Base-by-base conservation (phyloP, 345 rosid species). In the Salix viminalis region DNA sequence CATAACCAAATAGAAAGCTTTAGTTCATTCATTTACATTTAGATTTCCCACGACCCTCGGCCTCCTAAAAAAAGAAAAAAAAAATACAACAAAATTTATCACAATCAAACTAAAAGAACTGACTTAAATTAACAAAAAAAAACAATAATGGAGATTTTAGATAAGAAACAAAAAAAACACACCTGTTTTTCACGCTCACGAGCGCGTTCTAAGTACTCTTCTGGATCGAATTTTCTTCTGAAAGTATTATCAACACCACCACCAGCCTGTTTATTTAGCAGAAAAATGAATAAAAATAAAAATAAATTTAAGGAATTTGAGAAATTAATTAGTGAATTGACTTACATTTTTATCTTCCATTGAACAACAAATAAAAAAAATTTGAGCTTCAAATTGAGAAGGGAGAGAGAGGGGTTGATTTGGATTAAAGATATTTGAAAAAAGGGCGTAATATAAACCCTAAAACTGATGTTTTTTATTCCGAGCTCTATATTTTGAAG, bases 101-200 rank as follows among this genome's bases (percentile, higher is more conserved):
- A 39, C 5, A 76, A 66, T 69, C 1, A 4, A 42, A 36, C 36
- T 32, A 32, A 19, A 66, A 72, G 48, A 72, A 42, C 16, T 23
- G 0, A 4, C 7, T 5, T 24, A 44, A 58, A 12, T 19, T 1
- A 16, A n/a, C n/a, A n/a, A 11, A n/a, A 11, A 7, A 46, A 16
- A 16, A 50, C 1, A 32, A 73, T 11, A 1, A 44, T 2, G n/a
- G 28, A 15, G 70, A 67, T 2, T 54, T 14, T 10, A n/a, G 6
- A 28, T 11, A 66, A 42, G 18, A 6, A 66, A 5, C 19, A 67
- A 32, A 32, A 32, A 32, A 7, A 34, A 64, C 12, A 14, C 21
- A 90, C 99, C 92, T 90, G 88, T 86, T 84, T 88, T 69, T 94
- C 99, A 56, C 97, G 97, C 75, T 91, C 90, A 21, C 98, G 97